These are phyloP conservation scores for Penicillium lividum DNA, from an alignment of 495 filamentous ascomycete genomes.

Conservation along the genomic window DNA sequence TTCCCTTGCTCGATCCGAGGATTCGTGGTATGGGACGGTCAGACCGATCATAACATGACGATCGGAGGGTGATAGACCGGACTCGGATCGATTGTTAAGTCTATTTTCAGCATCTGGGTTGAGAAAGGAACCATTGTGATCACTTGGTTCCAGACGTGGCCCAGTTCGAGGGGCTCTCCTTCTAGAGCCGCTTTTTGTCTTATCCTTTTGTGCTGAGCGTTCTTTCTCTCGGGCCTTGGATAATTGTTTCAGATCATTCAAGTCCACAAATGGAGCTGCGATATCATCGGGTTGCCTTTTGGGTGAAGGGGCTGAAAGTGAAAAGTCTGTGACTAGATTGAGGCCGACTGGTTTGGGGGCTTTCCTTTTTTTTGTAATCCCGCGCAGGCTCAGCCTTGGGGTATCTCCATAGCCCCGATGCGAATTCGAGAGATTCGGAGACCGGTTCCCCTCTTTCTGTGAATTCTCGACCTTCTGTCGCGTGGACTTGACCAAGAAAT, in stretches of 20 bases:
- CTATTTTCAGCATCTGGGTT: slow-evolving; percentile 13
- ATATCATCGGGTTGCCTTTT: not conserved
- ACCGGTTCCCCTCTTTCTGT: slow-evolving; percentile 12
- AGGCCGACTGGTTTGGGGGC: slow-evolving; percentile 55
- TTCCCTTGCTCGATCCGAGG: slow-evolving; percentile 41
- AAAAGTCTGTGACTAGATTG: slow-evolving; percentile 62
- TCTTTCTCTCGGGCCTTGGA: slow-evolving; percentile 41
- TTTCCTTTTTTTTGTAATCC: slow-evolving; percentile 47
- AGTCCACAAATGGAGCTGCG: slow-evolving; percentile 36
- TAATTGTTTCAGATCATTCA: slow-evolving; percentile 43
- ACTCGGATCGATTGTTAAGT: slow-evolving; percentile 29
- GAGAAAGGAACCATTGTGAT: slow-evolving; percentile 22
- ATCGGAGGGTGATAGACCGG: slow-evolving; percentile 74
- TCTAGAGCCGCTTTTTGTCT: not conserved
- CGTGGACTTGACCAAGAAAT: slow-evolving; percentile 32
- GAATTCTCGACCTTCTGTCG: slow-evolving; percentile 28
- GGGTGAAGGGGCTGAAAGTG: slow-evolving; percentile 21
- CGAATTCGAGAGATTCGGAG: slow-evolving; percentile 10
- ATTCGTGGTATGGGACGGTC: slow-evolving; percentile 61
- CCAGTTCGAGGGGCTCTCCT: not conserved
- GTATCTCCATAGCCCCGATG: not conserved
- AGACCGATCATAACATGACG: slow-evolving; percentile 80
- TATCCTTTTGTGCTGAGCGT: slow-evolving; percentile 25
- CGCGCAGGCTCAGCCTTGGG: slow-evolving; percentile 19
- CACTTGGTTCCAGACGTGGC: not conserved